Evolutionary conservation across 2,329 filamentous ascomycete species (phyloP), one percentile per base, ranked within the genome.

Genomic region (Fusarium hostae): DNA sequence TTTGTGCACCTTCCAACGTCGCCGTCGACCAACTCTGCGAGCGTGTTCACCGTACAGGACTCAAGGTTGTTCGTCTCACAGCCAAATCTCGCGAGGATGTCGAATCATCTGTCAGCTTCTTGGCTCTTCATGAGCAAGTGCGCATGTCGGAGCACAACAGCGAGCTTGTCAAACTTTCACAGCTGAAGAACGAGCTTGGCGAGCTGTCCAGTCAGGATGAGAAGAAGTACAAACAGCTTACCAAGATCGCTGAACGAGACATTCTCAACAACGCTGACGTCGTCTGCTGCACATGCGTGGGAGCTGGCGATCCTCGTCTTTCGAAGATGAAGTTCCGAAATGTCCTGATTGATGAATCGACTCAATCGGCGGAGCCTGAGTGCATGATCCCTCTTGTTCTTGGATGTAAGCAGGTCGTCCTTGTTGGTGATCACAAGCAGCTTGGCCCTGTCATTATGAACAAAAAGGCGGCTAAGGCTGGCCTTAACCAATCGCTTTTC

Each of bases 391-490:
- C 96, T 22, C 86, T 99, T 43, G 95, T 99, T 35, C 87, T 99
- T 26, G 96, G 96, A 55, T 99, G 96, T 86, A 99, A 99, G 84
- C 96, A 99, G 81, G 94, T 98, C 54, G 96, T 99, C n/a, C 88
- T 99, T 39, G 96, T 99, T 44, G 96, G 96, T 79, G 96, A 99
- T 79, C 96, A 99, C 82, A 97, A 98, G 82, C 96, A 99, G 81
- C 89, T 99, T 72, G 96, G 96, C 1, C 96, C 96, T 3, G 96
- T 99, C 77, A 98, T 99, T 79, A 99, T 99, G 95, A 99, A 99
- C 87, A 99, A 99, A 88, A 98, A 98, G 83, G 96, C 96, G 18
- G 96, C 96, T 68, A 98, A 98, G 83, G 96, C 96, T 60, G 96
- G 96, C 68, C 87, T 99, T 20, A 98, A 98, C 82, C 96, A 98